Percentiles rank a stretch among this genome's conserved stretches.
Conservation (phyloP, 1,284 basidiomycete species). For the Xerocomus cyaneibrunnescens region DNA sequence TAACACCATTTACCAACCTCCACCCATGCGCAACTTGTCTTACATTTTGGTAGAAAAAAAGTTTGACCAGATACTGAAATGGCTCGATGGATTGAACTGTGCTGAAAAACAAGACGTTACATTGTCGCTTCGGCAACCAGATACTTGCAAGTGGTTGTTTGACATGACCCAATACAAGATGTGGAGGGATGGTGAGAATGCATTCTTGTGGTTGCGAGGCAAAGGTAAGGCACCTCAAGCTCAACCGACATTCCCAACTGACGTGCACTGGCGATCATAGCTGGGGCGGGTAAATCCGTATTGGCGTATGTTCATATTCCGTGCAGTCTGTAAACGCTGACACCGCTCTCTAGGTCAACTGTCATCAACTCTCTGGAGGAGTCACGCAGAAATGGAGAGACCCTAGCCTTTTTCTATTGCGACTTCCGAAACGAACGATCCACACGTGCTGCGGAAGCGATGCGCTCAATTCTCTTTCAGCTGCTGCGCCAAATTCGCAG, state of each 20-base stretch:
- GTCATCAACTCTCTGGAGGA: neutral
- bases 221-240: neutral
- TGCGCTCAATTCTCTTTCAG: conserved; percentile 1
- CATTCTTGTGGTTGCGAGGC: neutral
- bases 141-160: conserved; percentile 3
- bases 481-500: neutral
- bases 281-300: conserved; percentile 5
- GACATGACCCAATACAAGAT: neutral
- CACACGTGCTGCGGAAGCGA: neutral
- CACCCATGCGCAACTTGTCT: neutral
- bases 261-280: neutral
- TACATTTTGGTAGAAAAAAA: neutral
- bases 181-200: neutral
- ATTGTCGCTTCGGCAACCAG: neutral
- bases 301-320: neutral
- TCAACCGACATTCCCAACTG: neutral
- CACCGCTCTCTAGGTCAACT: neutral
- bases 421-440: neutral
- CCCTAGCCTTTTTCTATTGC: neutral
- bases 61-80: neutral
- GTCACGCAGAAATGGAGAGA: neutral
- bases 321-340: neutral
- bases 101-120: neutral
- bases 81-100: neutral
- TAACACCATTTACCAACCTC: no score